Evolutionary conservation across 768 basidiomycete species (phyloP).

Genomic region (Mycena indigotica): DNA sequence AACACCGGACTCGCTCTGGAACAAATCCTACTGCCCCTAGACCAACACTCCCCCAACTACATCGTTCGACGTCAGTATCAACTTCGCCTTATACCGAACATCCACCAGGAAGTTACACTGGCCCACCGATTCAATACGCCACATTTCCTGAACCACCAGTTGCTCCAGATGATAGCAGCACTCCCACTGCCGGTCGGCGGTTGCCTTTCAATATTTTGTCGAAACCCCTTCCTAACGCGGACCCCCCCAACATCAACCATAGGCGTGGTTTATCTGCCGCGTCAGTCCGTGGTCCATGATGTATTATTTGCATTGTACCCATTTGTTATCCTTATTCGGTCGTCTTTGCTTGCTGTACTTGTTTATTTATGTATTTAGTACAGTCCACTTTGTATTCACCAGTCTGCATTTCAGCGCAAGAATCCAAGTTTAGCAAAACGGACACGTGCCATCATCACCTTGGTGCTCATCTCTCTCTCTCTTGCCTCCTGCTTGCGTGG

Average conservation of each 20-base stretch:
- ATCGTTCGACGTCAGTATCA: conserved; percentile 61
- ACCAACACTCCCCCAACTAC: conserved; percentile 49
- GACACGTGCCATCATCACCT: background rate
- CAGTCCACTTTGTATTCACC: conserved; percentile 21
- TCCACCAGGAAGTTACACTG: conserved; percentile 50
- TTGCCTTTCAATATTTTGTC: conserved; percentile 71
- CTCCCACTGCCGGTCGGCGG: conserved; percentile 61
- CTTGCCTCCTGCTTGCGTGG: background rate
- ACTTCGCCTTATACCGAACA: conserved; percentile 52
- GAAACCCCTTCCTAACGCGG: conserved; percentile 49
- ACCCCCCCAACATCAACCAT: conserved; percentile 47
- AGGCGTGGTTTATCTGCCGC: conserved; percentile 56
- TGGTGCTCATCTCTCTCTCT: background rate
- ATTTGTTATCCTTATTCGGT: conserved; percentile 19
- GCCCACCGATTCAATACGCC: conserved; percentile 71
- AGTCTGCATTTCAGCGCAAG: background rate
- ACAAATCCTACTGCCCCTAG: conserved; percentile 60
- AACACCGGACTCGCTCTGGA: conserved; percentile 64
- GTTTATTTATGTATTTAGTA: conserved; percentile 26
- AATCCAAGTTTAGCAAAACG: conserved; percentile 2
- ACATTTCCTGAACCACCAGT: conserved; percentile 70
- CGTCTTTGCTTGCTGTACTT: conserved; percentile 18
- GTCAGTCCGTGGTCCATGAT: conserved; percentile 48
- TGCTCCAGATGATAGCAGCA: conserved; percentile 46
- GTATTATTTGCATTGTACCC: conserved; percentile 9